These are phyloP conservation scores for Blastobotrys terrestris DNA, from an alignment of 805 yeast genomes.

Conservation along the genomic window DNA sequence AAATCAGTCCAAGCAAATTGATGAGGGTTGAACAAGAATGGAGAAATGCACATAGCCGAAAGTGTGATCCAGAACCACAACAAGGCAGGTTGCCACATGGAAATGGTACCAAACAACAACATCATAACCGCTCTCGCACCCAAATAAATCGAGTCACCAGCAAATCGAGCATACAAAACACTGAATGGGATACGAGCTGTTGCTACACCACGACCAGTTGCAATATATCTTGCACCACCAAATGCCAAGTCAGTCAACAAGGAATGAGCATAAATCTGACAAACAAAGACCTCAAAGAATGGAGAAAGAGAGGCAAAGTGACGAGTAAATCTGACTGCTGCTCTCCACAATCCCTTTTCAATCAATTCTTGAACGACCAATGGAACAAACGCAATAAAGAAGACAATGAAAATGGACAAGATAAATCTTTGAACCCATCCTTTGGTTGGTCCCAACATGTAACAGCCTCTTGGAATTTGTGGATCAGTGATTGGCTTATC, in stretches of 20 bases:
- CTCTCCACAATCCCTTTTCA: constrained; percentile 70
- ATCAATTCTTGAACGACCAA: constrained; percentile 69
- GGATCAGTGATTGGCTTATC: constrained; percentile 56
- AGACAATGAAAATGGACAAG: constrained; percentile 66
- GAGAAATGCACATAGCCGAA: constrained; percentile 75
- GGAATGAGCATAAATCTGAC: constrained; percentile 68
- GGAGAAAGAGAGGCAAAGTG: constrained; percentile 71
- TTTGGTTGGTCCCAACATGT: constrained; percentile 61
- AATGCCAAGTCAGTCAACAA: constrained; percentile 59
- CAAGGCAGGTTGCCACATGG: constrained; percentile 76
- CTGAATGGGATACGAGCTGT: constrained; percentile 64
- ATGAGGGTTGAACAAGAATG: constrained; percentile 88
- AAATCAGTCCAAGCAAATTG: constrained; percentile 86
- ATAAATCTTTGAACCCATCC: constrained; percentile 72
- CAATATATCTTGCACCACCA: constrained; percentile 78
- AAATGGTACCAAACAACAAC: constrained; percentile 50
- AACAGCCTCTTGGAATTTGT: constrained; percentile 61
- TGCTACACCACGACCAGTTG: constrained; percentile 81
- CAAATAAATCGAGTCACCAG: constrained; percentile 60
- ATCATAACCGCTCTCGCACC: constrained; percentile 49
- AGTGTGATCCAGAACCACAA: constrained; percentile 93
- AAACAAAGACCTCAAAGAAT: constrained; percentile 71
- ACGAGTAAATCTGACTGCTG: constrained; percentile 53
- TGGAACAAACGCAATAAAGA: constrained; percentile 69
- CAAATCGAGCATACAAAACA: constrained; percentile 61